Conservation (phyloP, 73 alveolate genomes). For the Breviolum minutum region DNA sequence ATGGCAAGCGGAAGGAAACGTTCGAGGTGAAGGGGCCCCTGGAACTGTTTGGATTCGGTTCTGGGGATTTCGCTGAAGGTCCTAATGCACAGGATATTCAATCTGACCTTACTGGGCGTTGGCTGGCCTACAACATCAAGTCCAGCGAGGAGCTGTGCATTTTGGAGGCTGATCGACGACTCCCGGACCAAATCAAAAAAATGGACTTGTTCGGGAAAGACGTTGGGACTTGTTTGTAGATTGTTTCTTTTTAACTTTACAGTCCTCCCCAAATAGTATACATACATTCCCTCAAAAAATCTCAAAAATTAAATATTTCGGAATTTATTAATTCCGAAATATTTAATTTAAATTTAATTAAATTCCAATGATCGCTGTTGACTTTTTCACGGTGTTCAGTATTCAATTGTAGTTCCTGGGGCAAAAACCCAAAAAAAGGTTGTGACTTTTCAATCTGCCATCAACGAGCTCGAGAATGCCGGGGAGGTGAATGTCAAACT, state of each 20-base stretch:
- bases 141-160: not conserved
- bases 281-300: too few relatives aligned
- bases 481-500: conserved; percentile 26
- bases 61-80: conserved; percentile 13
- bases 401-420: too few relatives aligned
- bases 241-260: too few relatives aligned
- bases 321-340: too few relatives aligned
- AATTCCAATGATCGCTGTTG: too few relatives aligned
- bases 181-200: not conserved
- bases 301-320: too few relatives aligned
- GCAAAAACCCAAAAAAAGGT: not conserved
- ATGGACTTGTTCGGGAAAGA: not conserved
- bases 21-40: not conserved
- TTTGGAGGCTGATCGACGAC: not conserved
- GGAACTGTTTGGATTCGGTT: conserved; percentile 28
- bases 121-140: not conserved
- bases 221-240: not conserved
- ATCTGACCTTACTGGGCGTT: not conserved
- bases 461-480: not conserved
- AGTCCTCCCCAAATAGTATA: too few relatives aligned
- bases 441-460: not conserved
- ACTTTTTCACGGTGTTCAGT: too few relatives aligned
- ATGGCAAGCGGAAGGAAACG: not conserved
- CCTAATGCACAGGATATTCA: not conserved
- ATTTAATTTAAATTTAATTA: too few relatives aligned